phyloP scores from a whole-genome alignment of 2,329 filamentous ascomycete genomes.

The Colletotrichum falcatum region DNA sequence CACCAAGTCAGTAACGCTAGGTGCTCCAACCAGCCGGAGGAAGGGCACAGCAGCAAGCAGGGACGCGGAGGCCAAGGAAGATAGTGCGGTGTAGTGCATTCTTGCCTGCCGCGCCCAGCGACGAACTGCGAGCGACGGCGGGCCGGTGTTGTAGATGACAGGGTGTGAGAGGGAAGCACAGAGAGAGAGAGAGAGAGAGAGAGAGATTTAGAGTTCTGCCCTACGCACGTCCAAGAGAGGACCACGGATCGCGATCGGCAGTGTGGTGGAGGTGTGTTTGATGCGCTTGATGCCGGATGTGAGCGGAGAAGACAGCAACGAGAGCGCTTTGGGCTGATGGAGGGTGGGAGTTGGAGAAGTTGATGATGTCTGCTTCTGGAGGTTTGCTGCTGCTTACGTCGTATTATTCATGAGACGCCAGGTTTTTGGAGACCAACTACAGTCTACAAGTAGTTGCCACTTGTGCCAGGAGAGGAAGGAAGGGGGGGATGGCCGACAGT shows the following conservation, averaged over 20 bases:
- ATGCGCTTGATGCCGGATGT: background rate
- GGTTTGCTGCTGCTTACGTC: background rate
- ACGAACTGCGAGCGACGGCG: background rate
- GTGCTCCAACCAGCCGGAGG: background rate
- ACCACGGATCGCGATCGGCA: background rate
- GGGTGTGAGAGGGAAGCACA: background rate
- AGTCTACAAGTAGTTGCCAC: background rate
- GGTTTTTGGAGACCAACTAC: background rate
- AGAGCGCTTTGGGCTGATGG: background rate
- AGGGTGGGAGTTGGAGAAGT: background rate
- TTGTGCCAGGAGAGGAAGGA: background rate
- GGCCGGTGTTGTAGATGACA: background rate
- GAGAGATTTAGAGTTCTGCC: background rate
- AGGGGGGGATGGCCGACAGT: background rate
- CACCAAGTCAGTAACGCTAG: background rate
- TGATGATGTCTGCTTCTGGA: background rate
- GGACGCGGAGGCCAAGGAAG: background rate
- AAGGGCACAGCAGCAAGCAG: background rate
- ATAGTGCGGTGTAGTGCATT: background rate
- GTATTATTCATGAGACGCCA: background rate
- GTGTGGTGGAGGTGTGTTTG: background rate
- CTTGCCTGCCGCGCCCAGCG: background rate
- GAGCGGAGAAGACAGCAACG: background rate
- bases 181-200: background rate
- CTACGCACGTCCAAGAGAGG: background rate